phyloP scores from a whole-genome alignment of 169 alveolate species.

The Plasmodium vinckei region DNA sequence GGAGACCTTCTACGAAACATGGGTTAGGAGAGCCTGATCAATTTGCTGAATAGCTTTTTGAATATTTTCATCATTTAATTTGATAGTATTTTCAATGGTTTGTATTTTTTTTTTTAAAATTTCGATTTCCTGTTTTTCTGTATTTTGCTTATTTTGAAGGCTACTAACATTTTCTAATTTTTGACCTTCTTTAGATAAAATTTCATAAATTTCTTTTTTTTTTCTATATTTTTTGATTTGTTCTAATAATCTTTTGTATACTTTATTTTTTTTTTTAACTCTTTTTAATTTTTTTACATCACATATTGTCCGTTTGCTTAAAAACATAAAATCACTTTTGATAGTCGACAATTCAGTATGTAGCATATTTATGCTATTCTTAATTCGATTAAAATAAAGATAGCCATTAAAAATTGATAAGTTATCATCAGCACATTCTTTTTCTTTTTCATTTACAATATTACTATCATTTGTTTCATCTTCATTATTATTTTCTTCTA shows the following conservation, averaged over 20 bases:
- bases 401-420: conserved; percentile 60
- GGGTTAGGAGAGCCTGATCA: conserved; percentile 17
- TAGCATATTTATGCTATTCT: conserved; percentile 41
- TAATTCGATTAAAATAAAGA: conserved; percentile 36
- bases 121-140: conserved; percentile 36
- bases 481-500: not conserved
- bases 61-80: conserved; percentile 31
- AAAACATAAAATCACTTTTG: conserved; percentile 38
- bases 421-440: conserved; percentile 22
- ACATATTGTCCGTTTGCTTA: conserved; percentile 39
- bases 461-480: not conserved
- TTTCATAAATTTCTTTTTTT: conserved; percentile 64
- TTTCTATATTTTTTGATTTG: conserved; percentile 46
- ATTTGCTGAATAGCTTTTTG: conserved; percentile 45
- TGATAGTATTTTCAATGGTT: conserved; percentile 31
- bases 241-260: conserved; percentile 27
- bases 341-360: conserved; percentile 45
- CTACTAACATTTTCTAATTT: conserved; percentile 58
- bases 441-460: not conserved
- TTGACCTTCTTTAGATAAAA: conserved; percentile 25
- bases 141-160: conserved; percentile 40
- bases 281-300: conserved; percentile 30
- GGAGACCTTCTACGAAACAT: not conserved
- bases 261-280: conserved; percentile 53
- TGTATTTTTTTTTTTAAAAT: conserved; percentile 39